Evolutionary conservation across 805 yeast genomes (phyloP), one percentile per base, ranked within the genome.

Genomic region (Starmerella vaccinii): DNA sequence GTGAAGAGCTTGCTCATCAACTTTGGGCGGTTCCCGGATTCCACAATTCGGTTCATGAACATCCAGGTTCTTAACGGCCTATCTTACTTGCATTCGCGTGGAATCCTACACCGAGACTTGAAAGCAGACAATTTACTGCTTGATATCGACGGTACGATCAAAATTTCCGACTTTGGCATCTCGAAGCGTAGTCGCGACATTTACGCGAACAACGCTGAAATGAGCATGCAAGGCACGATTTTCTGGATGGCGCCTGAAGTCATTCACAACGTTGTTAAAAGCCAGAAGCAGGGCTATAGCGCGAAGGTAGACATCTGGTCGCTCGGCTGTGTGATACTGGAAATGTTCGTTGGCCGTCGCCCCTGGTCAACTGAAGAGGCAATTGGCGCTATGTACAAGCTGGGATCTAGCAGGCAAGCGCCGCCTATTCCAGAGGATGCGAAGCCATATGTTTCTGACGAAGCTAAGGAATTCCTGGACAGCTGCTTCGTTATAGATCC

Each of bases 171-270:
- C 66, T 92, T 92, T 69, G 98, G 98, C 42, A 92, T 92, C 47
- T 88, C 97, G 38, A 89, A 87, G 64, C 78, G 80, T 61, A 78
- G 87, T 12, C 76, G 80, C 41, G 89, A 92, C 63, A 85, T 90
- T 22, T 90, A 92, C 64, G 81, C 84, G 27, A 88, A 92, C 65
- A 81, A 86, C 60, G 87, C 95, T 4, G 96, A 87, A 49, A 85
- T 89, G 95, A 89, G 97, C 12, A 87, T 86, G 95, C 95, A 94
- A 67, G 99, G 99, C 22, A 89, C 98, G 0, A 87, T 94, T 1
- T 92, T 89, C 65, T 92, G 98, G 98, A 92, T 92, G 98, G 99
- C 99, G 0, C 99, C 99, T 0, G 99, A 92, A 63, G 95, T 94
- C 57, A 88, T 92, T 46, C 90, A 88, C 63, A 87, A 86, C 52